Evolutionary conservation across 495 filamentous ascomycete genomes (phyloP), one percentile per base, ranked within the genome.

Genomic region (Penicillium desertorum): DNA sequence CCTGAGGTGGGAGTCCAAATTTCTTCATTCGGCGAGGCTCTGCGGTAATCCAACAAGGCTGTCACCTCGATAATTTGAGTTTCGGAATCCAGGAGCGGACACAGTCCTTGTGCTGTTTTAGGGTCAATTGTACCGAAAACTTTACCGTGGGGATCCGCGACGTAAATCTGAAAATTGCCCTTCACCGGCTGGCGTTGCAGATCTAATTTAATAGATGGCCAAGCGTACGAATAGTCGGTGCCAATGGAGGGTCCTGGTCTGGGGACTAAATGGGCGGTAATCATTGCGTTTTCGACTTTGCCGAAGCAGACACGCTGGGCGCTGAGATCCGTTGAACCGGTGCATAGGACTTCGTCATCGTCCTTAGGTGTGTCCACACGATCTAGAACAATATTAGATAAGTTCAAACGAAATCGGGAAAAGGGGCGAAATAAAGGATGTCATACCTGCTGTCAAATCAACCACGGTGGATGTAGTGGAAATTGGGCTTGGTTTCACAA

Each of bases 291-390:
- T 37, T 90, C 83, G 19, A 97, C 65, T 68, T 86, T 87, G 8
- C 94, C 94, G 66, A 90, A 92, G 72, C 94, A 97, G 25, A 97
- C 88, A 62, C 90, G 85, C 62, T 87, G 81, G 19, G 57, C 52
- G 52, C 74, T 75, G 55, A 79, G 64, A 52, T 79, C 69, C 19
- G 72, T 71, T 0, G 71, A 76, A 1, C 76, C 75, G 1, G 73
- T 79, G 43, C 77, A 72, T 60, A 74, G 70, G 5, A 78, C 32
- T 14, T 79, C 76, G 39, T 79, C 76, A 27, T 77, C 75, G n/a
- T 74, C 71, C 39, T 66, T 68, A 27, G 64, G 52, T 39, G 51
- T 53, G 7, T 51, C 49, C 1, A 60, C 57, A 14, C 56, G 46
- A 51, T 73, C 71, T 71, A 27, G 30, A 17, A 39, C 20, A 42